Evolutionary conservation across 768 basidiomycete genomes (phyloP).

Genomic region (Psilocybe subaeruginosa): DNA sequence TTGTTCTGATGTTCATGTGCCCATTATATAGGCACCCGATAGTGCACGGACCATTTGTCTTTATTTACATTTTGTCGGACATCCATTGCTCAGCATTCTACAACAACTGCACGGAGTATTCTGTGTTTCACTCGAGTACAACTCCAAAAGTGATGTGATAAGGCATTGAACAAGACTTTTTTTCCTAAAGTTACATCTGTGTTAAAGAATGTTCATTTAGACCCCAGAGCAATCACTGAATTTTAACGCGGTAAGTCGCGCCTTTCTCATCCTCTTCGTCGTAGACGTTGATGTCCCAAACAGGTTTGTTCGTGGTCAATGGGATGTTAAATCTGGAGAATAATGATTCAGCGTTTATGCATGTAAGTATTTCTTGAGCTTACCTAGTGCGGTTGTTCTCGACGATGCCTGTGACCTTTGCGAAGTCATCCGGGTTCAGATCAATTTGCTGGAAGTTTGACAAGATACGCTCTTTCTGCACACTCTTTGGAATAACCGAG

Average conservation of each 20-base stretch:
- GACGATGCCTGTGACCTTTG: conserved; percentile 56
- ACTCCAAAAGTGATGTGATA: no score
- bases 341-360: neutral
- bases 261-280: conserved; percentile 45
- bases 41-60: conserved; percentile 41
- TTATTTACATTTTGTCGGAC: neutral
- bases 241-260: conserved; percentile 17
- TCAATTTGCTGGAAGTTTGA: conserved; percentile 81
- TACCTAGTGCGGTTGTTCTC: conserved; percentile 47
- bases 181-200: no score
- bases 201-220: no score
- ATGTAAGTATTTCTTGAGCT: conserved; percentile 1
- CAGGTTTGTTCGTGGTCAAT: conserved; percentile 49
- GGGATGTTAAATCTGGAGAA: conserved; percentile 65
- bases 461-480: conserved; percentile 68
- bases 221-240: neutral
- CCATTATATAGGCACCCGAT: conserved; percentile 22
- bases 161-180: no score
- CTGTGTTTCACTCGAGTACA: no score
- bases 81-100: no score
- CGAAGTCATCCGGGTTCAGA: conserved; percentile 68
- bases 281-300: conserved; percentile 79
- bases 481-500: conserved; percentile 86
- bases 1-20: neutral
- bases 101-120: no score